phyloP scores from a whole-genome alignment of 2,329 filamentous ascomycete genomes.

The Aphanocladium album region DNA sequence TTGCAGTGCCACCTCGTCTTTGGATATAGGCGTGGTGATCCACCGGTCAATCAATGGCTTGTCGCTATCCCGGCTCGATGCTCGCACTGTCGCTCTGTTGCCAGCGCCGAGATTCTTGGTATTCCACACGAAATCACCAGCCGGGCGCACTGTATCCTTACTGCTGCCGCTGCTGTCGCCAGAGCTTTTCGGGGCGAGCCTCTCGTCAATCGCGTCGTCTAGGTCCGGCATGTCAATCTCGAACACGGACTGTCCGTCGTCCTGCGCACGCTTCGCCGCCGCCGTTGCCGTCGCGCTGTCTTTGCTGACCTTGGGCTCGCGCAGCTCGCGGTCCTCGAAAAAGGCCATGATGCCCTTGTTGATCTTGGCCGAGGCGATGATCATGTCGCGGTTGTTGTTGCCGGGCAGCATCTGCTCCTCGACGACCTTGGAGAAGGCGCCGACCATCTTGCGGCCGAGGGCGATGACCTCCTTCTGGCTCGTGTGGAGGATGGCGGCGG shows the following conservation, averaged over 20 bases:
- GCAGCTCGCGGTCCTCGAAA: slow-evolving; percentile 28
- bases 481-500: slow-evolving; percentile 25
- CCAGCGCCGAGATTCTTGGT: slow-evolving; percentile 15
- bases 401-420: slow-evolving; percentile 35
- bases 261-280: slow-evolving; percentile 16
- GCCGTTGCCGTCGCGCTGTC: slow-evolving; percentile 1
- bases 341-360: slow-evolving; percentile 34
- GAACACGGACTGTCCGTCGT: background rate
- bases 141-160: slow-evolving; percentile 7
- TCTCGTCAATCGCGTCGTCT: background rate
- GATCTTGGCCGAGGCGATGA: slow-evolving; percentile 28
- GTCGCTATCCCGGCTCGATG: no score
- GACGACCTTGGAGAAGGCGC: slow-evolving; percentile 39
- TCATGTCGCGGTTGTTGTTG: slow-evolving; percentile 29
- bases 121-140: slow-evolving; percentile 29
- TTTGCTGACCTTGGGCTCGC: slow-evolving; percentile 26
- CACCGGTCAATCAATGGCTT: slow-evolving; percentile 7
- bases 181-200: no score
- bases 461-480: slow-evolving; percentile 38
- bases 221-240: slow-evolving; percentile 7
- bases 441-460: slow-evolving; percentile 41
- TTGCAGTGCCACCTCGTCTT: background rate
- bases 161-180: background rate
- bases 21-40: background rate
- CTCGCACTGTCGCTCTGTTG: background rate